Conservation (phyloP, 192 early-diverging fungal species). For the Haplosporangium gracile region DNA sequence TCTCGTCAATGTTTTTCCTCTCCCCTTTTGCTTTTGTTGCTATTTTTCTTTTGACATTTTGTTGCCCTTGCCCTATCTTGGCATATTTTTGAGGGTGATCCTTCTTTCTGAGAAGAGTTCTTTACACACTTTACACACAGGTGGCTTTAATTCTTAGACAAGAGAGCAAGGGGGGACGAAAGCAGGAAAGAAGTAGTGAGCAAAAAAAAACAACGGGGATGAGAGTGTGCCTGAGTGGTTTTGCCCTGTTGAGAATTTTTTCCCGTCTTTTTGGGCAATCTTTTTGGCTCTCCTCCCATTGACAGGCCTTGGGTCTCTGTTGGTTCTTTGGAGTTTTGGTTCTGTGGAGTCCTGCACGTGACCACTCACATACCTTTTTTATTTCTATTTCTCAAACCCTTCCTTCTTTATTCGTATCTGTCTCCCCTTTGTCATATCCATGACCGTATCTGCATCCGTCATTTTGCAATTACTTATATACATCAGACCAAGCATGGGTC, state of each 20-base stretch:
- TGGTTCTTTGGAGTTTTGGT: conserved; percentile 47
- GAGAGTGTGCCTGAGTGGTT: neutral
- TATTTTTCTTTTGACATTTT: neutral
- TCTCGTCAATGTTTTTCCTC: neutral
- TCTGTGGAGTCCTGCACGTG: conserved; percentile 30
- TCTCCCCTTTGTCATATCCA: neutral
- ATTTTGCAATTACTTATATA: too few relatives aligned
- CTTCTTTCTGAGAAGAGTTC: neutral
- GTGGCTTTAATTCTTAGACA: neutral
- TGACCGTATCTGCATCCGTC: neutral
- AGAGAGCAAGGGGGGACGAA: neutral
- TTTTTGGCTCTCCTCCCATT: neutral
- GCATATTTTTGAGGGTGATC: neutral
- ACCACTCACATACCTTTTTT: neutral
- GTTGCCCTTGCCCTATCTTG: neutral
- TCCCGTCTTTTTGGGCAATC: neutral
- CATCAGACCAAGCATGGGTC: conserved; percentile 9
- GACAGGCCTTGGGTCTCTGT: neutral
- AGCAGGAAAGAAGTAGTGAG: neutral
- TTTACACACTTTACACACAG: neutral
- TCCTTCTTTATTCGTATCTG: neutral
- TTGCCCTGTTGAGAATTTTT: conserved; percentile 1
- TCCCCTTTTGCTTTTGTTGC: neutral
- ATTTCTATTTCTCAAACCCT: neutral
- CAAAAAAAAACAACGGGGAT: neutral